Conservation (phyloP, 2,329 filamentous ascomycete species). For the Capronia americana region DNA sequence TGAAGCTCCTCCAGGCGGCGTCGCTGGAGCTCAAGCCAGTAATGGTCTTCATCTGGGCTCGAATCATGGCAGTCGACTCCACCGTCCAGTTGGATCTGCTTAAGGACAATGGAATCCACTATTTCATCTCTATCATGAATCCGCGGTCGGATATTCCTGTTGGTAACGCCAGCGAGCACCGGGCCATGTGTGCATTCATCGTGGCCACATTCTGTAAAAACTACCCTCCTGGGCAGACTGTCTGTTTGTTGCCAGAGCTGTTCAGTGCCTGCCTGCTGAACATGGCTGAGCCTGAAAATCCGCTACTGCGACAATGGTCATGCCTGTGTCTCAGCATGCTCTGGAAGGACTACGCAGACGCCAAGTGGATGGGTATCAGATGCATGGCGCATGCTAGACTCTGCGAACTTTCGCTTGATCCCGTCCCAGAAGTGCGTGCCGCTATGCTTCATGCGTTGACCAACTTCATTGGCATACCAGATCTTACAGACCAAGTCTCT, state of each 20-base stretch:
- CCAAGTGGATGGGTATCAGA: slow-evolving; percentile 94
- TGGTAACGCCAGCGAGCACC: slow-evolving; percentile 88
- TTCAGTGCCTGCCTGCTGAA: slow-evolving; percentile 75
- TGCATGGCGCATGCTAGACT: slow-evolving; percentile 84
- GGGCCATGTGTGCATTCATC: slow-evolving; percentile 98
- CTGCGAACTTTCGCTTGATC: slow-evolving; percentile 79
- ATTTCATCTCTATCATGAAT: slow-evolving; percentile 92
- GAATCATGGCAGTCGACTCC: slow-evolving; percentile 92
- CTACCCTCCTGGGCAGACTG: slow-evolving; percentile 87
- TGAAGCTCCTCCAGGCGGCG: slow-evolving; percentile 94
- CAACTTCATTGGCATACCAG: slow-evolving; percentile 90
- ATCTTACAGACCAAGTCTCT: slow-evolving; percentile 87
- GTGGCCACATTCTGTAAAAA: slow-evolving; percentile 96
- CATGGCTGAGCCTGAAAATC: slow-evolving; percentile 83
- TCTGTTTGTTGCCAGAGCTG: slow-evolving; percentile 88
- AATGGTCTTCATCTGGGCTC: slow-evolving; percentile 99
- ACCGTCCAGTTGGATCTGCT: slow-evolving; percentile 91
- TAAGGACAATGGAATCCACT: slow-evolving; percentile 96
- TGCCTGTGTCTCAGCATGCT: slow-evolving; percentile 94
- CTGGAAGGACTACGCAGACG: slow-evolving; percentile 88
- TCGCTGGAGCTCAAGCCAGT: slow-evolving; percentile 94
- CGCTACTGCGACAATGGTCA: slow-evolving; percentile 90
- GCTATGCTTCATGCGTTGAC: slow-evolving; percentile 94
- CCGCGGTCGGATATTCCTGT: slow-evolving; percentile 83
- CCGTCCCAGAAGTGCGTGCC: slow-evolving; percentile 88